These are phyloP conservation scores for Pseudocercospora macadamiae DNA, from an alignment of 2,329 filamentous ascomycete species.

Conservation along the genomic window DNA sequence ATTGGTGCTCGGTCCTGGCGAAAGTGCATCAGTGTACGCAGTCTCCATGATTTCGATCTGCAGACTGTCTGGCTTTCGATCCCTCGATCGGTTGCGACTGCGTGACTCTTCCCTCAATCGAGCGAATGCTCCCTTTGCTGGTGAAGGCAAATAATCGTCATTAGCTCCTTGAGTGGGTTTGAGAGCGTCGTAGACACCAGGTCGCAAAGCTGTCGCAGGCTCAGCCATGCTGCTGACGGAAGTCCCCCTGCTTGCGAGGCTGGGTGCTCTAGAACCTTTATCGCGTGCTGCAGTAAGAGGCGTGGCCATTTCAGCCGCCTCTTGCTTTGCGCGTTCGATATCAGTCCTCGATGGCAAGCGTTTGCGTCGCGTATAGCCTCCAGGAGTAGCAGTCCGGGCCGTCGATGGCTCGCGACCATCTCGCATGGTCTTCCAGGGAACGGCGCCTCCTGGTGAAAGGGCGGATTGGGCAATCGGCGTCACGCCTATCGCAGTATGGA, in stretches of 20 bases:
- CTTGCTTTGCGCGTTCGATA: slow-evolving; percentile 54
- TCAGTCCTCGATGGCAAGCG: slow-evolving; percentile 68
- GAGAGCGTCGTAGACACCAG: slow-evolving; percentile 24
- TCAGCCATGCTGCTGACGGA: slow-evolving; percentile 29
- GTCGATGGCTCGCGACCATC: slow-evolving; percentile 54
- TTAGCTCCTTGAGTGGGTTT: slow-evolving; percentile 20
- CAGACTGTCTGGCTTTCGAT: slow-evolving; percentile 76
- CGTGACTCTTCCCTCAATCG: slow-evolving; percentile 63
- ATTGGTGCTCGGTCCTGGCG: slow-evolving; percentile 16
- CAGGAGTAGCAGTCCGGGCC: slow-evolving; percentile 61
- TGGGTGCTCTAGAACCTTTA: slow-evolving; percentile 12
- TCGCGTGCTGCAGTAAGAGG: slow-evolving; percentile 67
- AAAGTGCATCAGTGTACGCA: slow-evolving; percentile 36
- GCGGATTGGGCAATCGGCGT: slow-evolving; percentile 79
- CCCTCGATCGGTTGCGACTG: slow-evolving; percentile 71
- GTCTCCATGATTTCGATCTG: slow-evolving; percentile 50
- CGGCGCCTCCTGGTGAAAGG: slow-evolving; percentile 64
- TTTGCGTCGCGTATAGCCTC: slow-evolving; percentile 56
- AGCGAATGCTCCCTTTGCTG: slow-evolving; percentile 65
- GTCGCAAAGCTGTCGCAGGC: slow-evolving; percentile 33
- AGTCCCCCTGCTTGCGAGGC: slow-evolving; percentile 22
- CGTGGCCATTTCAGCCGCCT: slow-evolving; percentile 58
- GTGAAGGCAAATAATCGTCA: slow-evolving; percentile 66
- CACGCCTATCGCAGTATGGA: slow-evolving; percentile 70
- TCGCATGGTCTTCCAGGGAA: no score